These are phyloP conservation scores for Plectosphaerella plurivora DNA, from an alignment of 2,329 filamentous ascomycete genomes.

Conservation along the genomic window DNA sequence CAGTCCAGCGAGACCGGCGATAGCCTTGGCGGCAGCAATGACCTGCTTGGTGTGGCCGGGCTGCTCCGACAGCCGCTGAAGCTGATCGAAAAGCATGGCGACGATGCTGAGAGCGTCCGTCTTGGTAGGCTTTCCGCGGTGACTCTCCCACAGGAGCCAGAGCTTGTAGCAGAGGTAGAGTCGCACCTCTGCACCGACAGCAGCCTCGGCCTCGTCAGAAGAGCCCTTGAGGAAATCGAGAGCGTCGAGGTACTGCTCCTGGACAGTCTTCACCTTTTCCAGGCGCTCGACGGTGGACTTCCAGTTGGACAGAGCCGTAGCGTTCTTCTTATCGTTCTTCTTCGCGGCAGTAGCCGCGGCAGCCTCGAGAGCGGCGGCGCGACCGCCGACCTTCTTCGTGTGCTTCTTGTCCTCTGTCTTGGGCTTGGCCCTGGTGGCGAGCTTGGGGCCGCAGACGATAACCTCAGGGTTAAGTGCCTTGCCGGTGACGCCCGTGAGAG, in stretches of 20 bases:
- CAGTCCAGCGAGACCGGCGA: not conserved
- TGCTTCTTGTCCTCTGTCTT: slow-evolving; percentile 6
- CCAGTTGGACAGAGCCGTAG: slow-evolving; percentile 37
- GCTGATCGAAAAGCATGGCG: slow-evolving; percentile 13
- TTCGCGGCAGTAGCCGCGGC: slow-evolving; percentile 27
- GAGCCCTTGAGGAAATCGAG: slow-evolving; percentile 41
- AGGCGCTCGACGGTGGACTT: slow-evolving; percentile 36
- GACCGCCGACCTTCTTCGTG: slow-evolving; percentile 24
- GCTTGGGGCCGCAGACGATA: slow-evolving; percentile 32
- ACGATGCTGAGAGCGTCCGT: slow-evolving; percentile 2
- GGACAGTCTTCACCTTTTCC: slow-evolving; percentile 35
- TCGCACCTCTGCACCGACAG: slow-evolving; percentile 26
- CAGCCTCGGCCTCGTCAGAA: slow-evolving; percentile 21
- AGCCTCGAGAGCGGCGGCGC: slow-evolving; percentile 29
- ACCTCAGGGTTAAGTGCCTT: slow-evolving; percentile 63
- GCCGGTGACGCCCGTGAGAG: slow-evolving; percentile 60
- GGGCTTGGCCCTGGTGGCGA: slow-evolving; percentile 8
- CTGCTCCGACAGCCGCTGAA: not conserved
- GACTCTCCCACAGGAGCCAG: slow-evolving; percentile 4
- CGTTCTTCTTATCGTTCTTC: slow-evolving; percentile 22
- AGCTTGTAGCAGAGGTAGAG: slow-evolving; percentile 31
- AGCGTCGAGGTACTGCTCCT: slow-evolving; percentile 42
- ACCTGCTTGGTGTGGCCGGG: not conserved
- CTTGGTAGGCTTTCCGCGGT: not conserved
- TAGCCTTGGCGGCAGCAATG: not conserved